Conservation (phyloP, 345 rosid species). For the Limnanthes douglasii region DNA sequence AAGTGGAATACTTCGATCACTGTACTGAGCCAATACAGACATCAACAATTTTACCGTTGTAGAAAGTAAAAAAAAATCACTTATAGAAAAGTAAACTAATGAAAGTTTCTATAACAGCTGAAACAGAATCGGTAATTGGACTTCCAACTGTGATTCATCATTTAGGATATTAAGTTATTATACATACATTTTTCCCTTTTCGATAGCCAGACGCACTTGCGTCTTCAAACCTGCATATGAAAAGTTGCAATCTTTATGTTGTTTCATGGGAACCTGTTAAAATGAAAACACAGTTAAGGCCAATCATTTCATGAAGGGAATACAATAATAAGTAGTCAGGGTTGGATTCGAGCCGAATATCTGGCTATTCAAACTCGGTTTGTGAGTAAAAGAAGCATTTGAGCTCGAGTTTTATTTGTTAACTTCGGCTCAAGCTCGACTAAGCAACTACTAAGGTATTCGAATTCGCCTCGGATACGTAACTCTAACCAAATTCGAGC, state of each 20-base stretch:
- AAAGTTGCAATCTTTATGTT: slow-evolving; percentile 87
- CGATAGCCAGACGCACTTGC: slow-evolving; percentile 87
- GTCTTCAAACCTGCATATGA: slow-evolving; percentile 96
- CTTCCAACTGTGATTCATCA: slow-evolving; percentile 1
- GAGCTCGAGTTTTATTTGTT: too few relatives aligned
- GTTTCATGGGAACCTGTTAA: slow-evolving; percentile 69
- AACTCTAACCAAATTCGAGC: too few relatives aligned
- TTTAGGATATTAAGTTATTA: background rate
- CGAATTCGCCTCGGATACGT: too few relatives aligned
- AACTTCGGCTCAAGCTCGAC: too few relatives aligned
- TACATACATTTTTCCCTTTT: slow-evolving; percentile 62
- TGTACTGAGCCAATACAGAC: slow-evolving; percentile 13
- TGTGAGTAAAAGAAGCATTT: too few relatives aligned
- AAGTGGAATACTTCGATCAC: slow-evolving; percentile 51
- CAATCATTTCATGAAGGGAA: too few relatives aligned
- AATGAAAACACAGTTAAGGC: background rate
- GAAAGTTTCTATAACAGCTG: too few relatives aligned
- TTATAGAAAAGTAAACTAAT: too few relatives aligned
- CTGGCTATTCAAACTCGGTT: too few relatives aligned
- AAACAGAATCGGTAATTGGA: slow-evolving; percentile 5
- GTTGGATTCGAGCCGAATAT: too few relatives aligned
- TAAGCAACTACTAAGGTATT: too few relatives aligned
- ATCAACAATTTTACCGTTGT: slow-evolving; percentile 1
- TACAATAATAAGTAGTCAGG: too few relatives aligned
- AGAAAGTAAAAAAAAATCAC: background rate